phyloP scores from a whole-genome alignment of 2,329 filamentous ascomycete genomes.

The Exophiala viscosa region DNA sequence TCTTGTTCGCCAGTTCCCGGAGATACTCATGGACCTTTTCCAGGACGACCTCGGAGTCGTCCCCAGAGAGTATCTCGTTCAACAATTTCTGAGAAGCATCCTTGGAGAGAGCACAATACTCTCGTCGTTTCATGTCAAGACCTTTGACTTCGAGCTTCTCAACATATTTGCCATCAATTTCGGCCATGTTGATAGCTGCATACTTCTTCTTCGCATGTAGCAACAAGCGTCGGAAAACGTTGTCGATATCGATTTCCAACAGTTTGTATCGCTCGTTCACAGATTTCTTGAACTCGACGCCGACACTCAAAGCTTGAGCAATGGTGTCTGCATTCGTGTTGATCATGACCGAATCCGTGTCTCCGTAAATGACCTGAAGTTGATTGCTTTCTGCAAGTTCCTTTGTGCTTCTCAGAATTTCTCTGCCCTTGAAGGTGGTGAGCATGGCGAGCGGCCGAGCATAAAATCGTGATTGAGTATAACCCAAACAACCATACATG shows the following conservation, averaged over 20 bases:
- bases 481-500: constrained; percentile 98
- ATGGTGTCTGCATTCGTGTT: constrained; percentile 97
- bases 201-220: constrained; percentile 99
- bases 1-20: constrained; percentile 74
- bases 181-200: constrained; percentile 88
- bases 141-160: constrained; percentile 98
- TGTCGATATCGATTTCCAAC: constrained; percentile 97
- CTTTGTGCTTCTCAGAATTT: constrained; percentile 94
- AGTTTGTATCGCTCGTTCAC: constrained; percentile 92
- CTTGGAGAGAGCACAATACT: constrained; percentile 93
- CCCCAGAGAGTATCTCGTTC: constrained; percentile 91
- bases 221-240: constrained; percentile 87
- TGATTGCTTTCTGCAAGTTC: constrained; percentile 88
- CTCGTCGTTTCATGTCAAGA: constrained; percentile 94
- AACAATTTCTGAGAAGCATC: constrained; percentile 86
- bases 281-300: constrained; percentile 87
- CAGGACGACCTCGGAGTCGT: constrained; percentile 83
- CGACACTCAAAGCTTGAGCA: constrained; percentile 82
- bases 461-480: constrained; percentile 95
- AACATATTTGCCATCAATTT: constrained; percentile 81
- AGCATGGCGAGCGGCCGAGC: constrained; percentile 90
- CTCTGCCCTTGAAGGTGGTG: constrained; percentile 94
- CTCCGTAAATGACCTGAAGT: constrained; percentile 94
- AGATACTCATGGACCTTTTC: constrained; percentile 92
- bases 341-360: constrained; percentile 99